Percentiles rank a stretch among this genome's conserved stretches.
Conservation (phyloP, 345 rosid genomes). For the Populus deltoides region DNA sequence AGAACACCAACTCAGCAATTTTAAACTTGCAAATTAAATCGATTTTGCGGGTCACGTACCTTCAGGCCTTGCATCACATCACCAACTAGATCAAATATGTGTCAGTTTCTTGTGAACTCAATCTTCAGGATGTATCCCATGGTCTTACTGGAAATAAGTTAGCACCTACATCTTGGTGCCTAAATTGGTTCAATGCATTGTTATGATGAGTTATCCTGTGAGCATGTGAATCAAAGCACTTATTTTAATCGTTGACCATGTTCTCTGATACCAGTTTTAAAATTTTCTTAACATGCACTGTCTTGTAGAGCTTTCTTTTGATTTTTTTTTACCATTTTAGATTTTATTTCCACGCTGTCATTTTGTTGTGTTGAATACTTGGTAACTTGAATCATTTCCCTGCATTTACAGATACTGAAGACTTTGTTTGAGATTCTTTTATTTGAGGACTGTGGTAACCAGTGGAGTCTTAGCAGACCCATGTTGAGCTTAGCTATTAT, state of each 20-base stretch:
- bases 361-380: neutral
- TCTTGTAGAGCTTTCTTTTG: neutral
- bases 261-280: neutral
- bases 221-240: neutral
- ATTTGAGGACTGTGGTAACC: constrained; percentile 93
- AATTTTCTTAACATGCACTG: neutral
- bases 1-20: too few relatives aligned
- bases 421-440: constrained; percentile 88
- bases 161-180: too few relatives aligned
- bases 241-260: neutral
- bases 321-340: neutral
- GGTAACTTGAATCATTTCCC: constrained; percentile 11
- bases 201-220: too few relatives aligned
- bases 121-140: too few relatives aligned
- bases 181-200: too few relatives aligned
- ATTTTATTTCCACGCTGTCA: neutral
- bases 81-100: too few relatives aligned
- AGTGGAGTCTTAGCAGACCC: constrained; percentile 99
- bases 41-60: too few relatives aligned
- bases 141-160: too few relatives aligned
- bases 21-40: too few relatives aligned
- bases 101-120: too few relatives aligned
- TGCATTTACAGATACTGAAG: constrained; percentile 72
- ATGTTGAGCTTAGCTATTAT: constrained; percentile 91
- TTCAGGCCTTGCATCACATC: too few relatives aligned